Conservation (phyloP, 2,329 filamentous ascomycete genomes). For the Stemphylium vesicarium region DNA sequence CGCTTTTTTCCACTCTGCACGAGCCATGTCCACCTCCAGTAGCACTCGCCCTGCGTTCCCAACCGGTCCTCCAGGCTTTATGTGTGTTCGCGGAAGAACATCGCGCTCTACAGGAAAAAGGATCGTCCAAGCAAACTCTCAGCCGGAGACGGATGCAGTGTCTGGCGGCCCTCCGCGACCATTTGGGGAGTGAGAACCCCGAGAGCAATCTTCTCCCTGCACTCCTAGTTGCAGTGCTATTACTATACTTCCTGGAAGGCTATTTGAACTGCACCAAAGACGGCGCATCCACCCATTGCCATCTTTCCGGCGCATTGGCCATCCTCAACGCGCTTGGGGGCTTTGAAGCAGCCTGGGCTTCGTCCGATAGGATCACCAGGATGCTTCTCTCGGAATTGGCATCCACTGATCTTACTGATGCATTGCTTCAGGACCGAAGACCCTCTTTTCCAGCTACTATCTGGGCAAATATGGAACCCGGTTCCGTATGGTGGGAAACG, state of each 20-base stretch:
- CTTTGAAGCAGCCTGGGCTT: constrained; percentile 9
- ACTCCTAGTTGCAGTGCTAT: constrained; percentile 19
- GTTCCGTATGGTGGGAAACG: constrained; percentile 20
- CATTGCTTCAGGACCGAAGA: constrained; percentile 16
- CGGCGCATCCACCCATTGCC: constrained; percentile 20
- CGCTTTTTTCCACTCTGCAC: constrained; percentile 15
- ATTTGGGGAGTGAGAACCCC: constrained; percentile 8
- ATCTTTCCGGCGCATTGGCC: constrained; percentile 63
- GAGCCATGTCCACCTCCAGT: constrained; percentile 17
- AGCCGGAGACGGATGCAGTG: constrained; percentile 12
- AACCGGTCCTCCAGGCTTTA: constrained; percentile 18
- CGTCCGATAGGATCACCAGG: constrained; percentile 11
- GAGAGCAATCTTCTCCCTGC: constrained; percentile 12
- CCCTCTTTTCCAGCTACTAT: constrained; percentile 16
- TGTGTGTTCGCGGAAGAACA: constrained; percentile 21
- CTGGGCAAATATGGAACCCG: constrained; percentile 15
- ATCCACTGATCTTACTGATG: constrained; percentile 22
- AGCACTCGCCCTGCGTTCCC: constrained; percentile 16
- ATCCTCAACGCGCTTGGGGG: constrained; percentile 78
- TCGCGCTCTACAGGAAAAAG: constrained; percentile 15
- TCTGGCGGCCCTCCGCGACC: constrained; percentile 14
- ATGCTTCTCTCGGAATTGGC: constrained; percentile 24
- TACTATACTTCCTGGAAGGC: constrained; percentile 23
- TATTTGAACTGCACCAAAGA: constrained; percentile 19
- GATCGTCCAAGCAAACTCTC: constrained; percentile 8